Conservation (phyloP, 768 basidiomycete species). For the Phanerochaete carnosa region DNA sequence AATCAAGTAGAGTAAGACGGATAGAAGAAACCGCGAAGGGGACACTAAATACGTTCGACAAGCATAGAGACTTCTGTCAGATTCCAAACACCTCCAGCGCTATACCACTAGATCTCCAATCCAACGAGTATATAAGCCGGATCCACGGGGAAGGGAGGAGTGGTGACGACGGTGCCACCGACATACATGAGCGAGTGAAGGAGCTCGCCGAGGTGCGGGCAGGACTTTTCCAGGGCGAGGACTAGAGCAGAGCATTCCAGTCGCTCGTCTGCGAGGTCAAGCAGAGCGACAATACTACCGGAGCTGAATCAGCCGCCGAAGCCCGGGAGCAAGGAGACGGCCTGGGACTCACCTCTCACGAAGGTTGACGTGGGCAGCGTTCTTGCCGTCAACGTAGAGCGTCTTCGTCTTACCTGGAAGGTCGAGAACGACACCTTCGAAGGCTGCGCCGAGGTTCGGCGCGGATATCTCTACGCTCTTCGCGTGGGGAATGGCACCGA, state of each 20-base stretch:
- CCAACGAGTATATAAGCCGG: constrained; percentile 82
- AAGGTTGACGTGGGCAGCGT: constrained; percentile 72
- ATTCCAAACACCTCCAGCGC: constrained; percentile 1
- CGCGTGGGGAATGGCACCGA: constrained; percentile 66
- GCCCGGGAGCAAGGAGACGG: constrained; percentile 1
- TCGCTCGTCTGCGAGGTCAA: constrained; percentile 86
- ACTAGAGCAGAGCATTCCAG: constrained; percentile 75
- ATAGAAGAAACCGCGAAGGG: constrained; percentile 1
- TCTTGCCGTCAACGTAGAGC: constrained; percentile 83
- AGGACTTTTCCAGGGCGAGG: constrained; percentile 75
- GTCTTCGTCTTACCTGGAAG: constrained; percentile 70
- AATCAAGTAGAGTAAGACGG: background rate
- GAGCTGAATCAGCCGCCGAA: constrained; percentile 9
- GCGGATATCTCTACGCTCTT: constrained; percentile 72
- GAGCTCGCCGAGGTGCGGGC: constrained; percentile 62
- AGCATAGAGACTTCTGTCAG: constrained; percentile 6
- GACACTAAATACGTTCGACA: constrained; percentile 8
- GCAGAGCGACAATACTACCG: constrained; percentile 73
- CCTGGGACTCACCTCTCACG: constrained; percentile 65
- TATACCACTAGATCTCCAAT: constrained; percentile 61
- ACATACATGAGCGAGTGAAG: constrained; percentile 93
- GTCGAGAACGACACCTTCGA: constrained; percentile 77
- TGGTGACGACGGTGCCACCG: constrained; percentile 81
- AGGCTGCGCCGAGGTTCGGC: constrained; percentile 62
- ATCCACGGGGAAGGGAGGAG: constrained; percentile 72